Percentiles rank a stretch among this genome's conserved stretches.
Conservation (phyloP, 2,329 filamentous ascomycete genomes). For the Triangularia setosa region DNA sequence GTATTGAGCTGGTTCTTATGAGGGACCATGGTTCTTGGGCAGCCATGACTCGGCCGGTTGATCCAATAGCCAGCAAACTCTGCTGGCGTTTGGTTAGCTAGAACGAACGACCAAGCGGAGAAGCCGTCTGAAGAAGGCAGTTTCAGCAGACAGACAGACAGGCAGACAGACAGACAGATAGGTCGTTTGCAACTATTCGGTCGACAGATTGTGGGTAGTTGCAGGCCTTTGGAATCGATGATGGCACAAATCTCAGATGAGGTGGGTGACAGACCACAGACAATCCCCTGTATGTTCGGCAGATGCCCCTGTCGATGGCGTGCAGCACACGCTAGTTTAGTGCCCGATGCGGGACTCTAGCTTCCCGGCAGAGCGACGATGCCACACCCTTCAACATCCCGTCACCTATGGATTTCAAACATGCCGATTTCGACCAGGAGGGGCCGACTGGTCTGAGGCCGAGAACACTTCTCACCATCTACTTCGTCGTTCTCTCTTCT, state of each 20-base stretch:
- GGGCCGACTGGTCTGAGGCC: no score
- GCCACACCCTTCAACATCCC: neutral
- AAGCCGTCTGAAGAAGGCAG: neutral
- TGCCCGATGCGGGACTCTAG: neutral
- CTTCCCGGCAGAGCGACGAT: neutral
- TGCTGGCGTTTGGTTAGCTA: slow-evolving; percentile 1
- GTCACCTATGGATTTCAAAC: no score
- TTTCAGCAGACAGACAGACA: neutral
- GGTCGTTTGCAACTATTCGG: no score
- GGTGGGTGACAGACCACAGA: neutral
- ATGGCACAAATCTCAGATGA: no score
- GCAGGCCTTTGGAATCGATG: no score
- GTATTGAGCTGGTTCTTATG: neutral
- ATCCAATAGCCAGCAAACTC: slow-evolving; percentile 5
- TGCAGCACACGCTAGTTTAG: neutral
- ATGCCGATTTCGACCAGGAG: no score
- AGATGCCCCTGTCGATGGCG: neutral
- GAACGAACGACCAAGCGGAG: slow-evolving; percentile 14
- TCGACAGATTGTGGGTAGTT: no score
- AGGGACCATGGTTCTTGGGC: neutral
- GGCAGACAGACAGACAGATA: no score
- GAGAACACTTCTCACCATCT: no score
- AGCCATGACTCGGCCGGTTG: slow-evolving; percentile 13
- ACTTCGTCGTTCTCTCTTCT: no score
- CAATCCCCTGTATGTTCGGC: neutral